Evolutionary conservation across 2,329 filamentous ascomycete genomes (phyloP), one percentile per base, ranked within the genome.

Genomic region (Paecilomyces formosus): DNA sequence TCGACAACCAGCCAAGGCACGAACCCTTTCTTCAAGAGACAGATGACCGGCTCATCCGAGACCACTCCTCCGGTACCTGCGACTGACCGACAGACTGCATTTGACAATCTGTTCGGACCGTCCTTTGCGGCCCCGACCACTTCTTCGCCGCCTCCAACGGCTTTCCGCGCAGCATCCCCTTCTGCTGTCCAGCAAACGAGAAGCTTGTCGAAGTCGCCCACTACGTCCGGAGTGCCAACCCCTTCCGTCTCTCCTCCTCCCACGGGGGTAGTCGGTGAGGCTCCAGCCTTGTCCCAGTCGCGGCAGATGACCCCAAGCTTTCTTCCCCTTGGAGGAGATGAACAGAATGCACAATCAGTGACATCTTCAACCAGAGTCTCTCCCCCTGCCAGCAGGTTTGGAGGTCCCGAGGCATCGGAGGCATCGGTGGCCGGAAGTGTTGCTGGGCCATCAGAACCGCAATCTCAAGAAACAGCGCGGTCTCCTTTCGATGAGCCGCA

Each of bases 11-110:
- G 88, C 71, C 79, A 78, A 63, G 90, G 83, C 65, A 97, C 92
- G 68, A 99, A 99, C 71, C 94, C 94, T 0, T 99, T 99, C 80
- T 97, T 97, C 79, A 87, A 91, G 68, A 82, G 81, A 59, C 77
- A 79, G 6, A 75, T 79, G n/a, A 78, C 77, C 11, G 76, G 74
- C 26, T 69, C 74, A 7, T 74, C 78, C 39, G 81, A 83, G 7
- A 79, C 77, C 39, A 77, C 79, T 50, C 76, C 79, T 66, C 78
- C 81, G 18, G 78, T 76, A 54, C 61, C 67, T 7, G 60, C 70
- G 2, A 74, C 64, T 54, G 77, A 79, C 58, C 79, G 81, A 54
- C 87, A 90, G 63, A 86, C 83, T 73, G 86, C 87, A 3, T 95
- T 96, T 72, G 90, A 96, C 70, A 92, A 88, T 67, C 86, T 96